These are phyloP conservation scores for Tylopilus felleus DNA, from an alignment of 768 basidiomycete species.

Conservation along the genomic window DNA sequence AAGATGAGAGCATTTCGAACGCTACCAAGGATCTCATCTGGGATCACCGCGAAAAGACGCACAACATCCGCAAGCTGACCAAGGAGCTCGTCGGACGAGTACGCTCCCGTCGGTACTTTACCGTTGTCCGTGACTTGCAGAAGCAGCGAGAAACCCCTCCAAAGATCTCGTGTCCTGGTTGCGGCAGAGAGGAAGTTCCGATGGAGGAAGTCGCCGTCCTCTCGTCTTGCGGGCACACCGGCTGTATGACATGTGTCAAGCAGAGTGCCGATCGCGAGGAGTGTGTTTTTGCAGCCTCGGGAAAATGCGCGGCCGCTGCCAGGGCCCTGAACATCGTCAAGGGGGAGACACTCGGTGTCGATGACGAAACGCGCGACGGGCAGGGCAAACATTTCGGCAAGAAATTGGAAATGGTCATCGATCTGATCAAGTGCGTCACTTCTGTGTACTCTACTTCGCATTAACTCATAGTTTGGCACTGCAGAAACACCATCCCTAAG, in stretches of 20 bases:
- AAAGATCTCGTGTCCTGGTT: conserved; percentile 59
- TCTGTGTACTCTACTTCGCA: neutral
- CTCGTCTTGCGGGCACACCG: conserved; percentile 90
- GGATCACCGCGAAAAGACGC: conserved; percentile 84
- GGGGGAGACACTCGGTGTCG: conserved; percentile 73
- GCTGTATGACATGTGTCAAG: conserved; percentile 73
- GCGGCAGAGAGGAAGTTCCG: conserved; percentile 52
- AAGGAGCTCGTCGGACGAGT: conserved; percentile 90
- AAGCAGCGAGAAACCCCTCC: conserved; percentile 62
- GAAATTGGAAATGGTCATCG: conserved; percentile 75
- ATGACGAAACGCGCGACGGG: conserved; percentile 71
- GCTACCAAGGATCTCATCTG: conserved; percentile 62
- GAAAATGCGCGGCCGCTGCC: conserved; percentile 75
- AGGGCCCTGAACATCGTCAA: conserved; percentile 80
- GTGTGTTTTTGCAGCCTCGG: conserved; percentile 71
- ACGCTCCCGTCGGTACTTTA: conserved; percentile 90
- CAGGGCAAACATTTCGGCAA: conserved; percentile 75
- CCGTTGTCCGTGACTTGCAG: conserved; percentile 85
- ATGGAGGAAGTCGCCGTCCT: conserved; percentile 75
- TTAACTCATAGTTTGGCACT: neutral
- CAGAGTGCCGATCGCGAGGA: conserved; percentile 72
- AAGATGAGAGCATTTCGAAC: conserved; percentile 54
- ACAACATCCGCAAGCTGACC: conserved; percentile 76
- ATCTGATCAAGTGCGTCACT: conserved; percentile 66
- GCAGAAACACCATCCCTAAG: conserved; percentile 63